Evolutionary conservation across 2,329 filamentous ascomycete species (phyloP).

Genomic region (Colletotrichum eremochloae): DNA sequence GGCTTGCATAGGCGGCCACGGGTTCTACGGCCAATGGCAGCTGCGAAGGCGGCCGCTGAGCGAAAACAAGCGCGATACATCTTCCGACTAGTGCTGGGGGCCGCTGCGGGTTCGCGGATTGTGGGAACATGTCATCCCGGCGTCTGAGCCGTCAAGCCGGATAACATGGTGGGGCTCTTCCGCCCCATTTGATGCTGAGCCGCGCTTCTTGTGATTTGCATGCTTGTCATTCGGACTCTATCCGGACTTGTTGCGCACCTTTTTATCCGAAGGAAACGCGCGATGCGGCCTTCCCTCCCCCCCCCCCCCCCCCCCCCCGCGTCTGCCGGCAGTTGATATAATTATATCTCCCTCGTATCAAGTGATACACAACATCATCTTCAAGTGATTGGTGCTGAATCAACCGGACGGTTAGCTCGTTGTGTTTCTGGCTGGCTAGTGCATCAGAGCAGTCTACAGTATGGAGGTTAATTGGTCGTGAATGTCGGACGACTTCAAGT

Average conservation of each 20-base stretch:
- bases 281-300: too few species aligned
- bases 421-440: background rate
- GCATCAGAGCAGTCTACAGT: background rate
- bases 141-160: background rate
- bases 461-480: background rate
- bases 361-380: too few species aligned
- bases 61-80: constrained; percentile 17
- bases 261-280: background rate
- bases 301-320: background rate
- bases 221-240: too few species aligned
- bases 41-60: too few species aligned
- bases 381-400: constrained; percentile 2
- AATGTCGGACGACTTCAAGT: too few species aligned
- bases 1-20: background rate
- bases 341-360: background rate
- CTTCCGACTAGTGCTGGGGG: background rate
- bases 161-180: accelerated
- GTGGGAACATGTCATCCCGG: background rate
- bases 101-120: background rate
- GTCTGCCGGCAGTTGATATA: background rate
- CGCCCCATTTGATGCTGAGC: background rate
- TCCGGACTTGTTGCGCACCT: background rate
- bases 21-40: background rate
- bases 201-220: background rate
- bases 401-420: background rate